Conservation (phyloP, 2,329 filamentous ascomycete species). For the Diaporthe sp. region DNA sequence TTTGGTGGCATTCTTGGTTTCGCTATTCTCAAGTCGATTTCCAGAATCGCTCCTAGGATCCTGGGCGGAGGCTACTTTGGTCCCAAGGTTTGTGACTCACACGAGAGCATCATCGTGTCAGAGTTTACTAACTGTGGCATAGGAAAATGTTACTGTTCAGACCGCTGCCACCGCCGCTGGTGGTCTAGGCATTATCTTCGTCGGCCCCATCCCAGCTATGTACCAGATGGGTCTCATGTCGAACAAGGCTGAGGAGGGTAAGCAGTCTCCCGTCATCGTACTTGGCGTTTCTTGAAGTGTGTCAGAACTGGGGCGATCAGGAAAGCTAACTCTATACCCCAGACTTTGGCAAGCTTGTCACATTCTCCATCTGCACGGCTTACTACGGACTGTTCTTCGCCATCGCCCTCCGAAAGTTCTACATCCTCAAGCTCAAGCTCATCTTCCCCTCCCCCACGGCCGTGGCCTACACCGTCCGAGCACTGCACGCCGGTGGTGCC, state of each 20-base stretch:
- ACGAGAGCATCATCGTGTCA: background rate
- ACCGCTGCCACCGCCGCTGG: conserved; percentile 69
- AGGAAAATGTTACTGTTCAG: conserved; percentile 69
- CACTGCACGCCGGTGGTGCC: conserved; percentile 67
- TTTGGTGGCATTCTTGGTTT: conserved; percentile 69
- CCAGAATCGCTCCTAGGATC: conserved; percentile 61
- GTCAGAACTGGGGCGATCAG: background rate
- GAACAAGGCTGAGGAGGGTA: background rate
- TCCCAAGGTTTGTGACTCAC: conserved; percentile 53
- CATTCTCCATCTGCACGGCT: conserved; percentile 64
- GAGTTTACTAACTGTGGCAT: background rate
- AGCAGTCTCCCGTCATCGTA: background rate
- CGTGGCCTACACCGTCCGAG: conserved; percentile 70
- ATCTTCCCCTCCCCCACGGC: conserved; percentile 72
- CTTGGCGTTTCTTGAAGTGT: background rate
- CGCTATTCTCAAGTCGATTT: conserved; percentile 65
- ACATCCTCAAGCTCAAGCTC: conserved; percentile 68
- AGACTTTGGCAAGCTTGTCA: conserved; percentile 65
- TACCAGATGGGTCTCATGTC: conserved; percentile 65
- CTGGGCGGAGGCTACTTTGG: conserved; percentile 66
- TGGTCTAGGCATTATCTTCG: conserved; percentile 67
- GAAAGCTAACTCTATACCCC: conserved; percentile 57
- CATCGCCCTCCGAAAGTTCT: conserved; percentile 68
- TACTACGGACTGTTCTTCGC: conserved; percentile 69
- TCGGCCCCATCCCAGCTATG: conserved; percentile 68